Evolutionary conservation across 2,329 filamentous ascomycete genomes (phyloP), one percentile per base, ranked within the genome.

Genomic region (Colletotrichum eremochloae): DNA sequence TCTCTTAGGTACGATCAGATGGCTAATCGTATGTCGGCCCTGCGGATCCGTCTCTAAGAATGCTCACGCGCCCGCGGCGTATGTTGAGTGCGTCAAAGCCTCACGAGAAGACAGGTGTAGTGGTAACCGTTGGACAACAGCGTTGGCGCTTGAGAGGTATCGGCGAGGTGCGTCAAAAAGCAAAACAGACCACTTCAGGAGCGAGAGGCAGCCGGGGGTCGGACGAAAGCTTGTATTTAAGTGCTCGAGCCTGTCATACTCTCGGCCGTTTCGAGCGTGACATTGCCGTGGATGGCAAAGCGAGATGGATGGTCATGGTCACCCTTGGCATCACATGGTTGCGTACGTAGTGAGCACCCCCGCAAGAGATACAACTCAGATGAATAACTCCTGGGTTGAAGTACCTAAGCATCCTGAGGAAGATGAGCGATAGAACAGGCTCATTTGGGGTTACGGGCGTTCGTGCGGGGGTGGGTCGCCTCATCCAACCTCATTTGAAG

Each of bases 1-100:
- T 87, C 12, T 29, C 50, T 18, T 24, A 40, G n/a, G 46, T 20
- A 15, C 24, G 15, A 20, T 55, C 8, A 24, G 48, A 5, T 12
- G 3, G 20, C 14, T 18, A 6, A 12, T 20, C n/a, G 24, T 24
- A 15, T 40, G 18, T 68, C 67, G 36, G 20, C 14, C 38, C 36
- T 29, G 18, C 3, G 29, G 6, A 29, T 7, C 5, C 15, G 31
- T 38, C 20, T 38, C 40, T 38, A 9, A n/a, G 8, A 38, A n/a
- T 31, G 33, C 31, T 29, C 50, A n/a, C 55, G 15, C 61, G 66
- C 29, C 24, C 20, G 66, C 15, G 44, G 55, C 36, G 20, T 29
- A 38, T 36, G 31, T 44, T 52, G 42, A n/a, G 4, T 29, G 36
- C 18, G 66, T 52, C 55, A 38, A 48, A 64, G 33, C 70, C 60